These are phyloP conservation scores for Xerocomus spinulosus DNA, from an alignment of 768 basidiomycete species.

Conservation along the genomic window DNA sequence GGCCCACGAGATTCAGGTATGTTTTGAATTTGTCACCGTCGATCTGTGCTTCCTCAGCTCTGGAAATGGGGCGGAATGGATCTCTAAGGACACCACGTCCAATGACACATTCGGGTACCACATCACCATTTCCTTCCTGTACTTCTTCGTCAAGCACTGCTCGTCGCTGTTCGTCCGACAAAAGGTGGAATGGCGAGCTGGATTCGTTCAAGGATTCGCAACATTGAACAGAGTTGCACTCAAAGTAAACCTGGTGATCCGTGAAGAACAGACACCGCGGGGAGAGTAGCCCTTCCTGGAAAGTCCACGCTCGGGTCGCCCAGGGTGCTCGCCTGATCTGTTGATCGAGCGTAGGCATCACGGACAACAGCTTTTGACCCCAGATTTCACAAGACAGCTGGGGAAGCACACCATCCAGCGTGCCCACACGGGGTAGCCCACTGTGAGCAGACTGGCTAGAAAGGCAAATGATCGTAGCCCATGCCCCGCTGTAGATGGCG, in stretches of 20 bases:
- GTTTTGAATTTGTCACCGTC: neutral
- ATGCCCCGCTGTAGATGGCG: slow-evolving; percentile 12
- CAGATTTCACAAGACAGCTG: slow-evolving; percentile 6
- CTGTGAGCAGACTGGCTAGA: slow-evolving; percentile 2
- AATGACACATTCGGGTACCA: neutral
- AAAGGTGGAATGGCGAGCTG: slow-evolving; percentile 10
- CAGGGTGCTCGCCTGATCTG: slow-evolving; percentile 9
- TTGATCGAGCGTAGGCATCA: slow-evolving; percentile 12
- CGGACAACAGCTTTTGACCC: slow-evolving; percentile 6
- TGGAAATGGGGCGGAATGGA: slow-evolving; percentile 6
- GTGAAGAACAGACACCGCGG: slow-evolving; percentile 18
- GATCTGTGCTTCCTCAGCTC: neutral
- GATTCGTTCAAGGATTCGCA: slow-evolving; percentile 3
- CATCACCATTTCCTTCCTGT: neutral
- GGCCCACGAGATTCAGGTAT: slow-evolving; percentile 6
- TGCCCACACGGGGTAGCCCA: slow-evolving; percentile 15
- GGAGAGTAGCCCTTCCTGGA: slow-evolving; percentile 11
- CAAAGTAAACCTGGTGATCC: slow-evolving; percentile 16
- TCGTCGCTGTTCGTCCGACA: slow-evolving; percentile 1
- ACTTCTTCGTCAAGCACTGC: neutral
- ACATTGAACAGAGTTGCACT: slow-evolving; percentile 8
- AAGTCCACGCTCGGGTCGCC: slow-evolving; percentile 22
- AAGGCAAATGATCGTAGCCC: slow-evolving; percentile 13
- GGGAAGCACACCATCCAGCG: slow-evolving; percentile 3
- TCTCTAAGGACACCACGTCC: neutral